Evolutionary conservation across 345 rosid genomes (phyloP).

Genomic region (Hevea brasiliensis): DNA sequence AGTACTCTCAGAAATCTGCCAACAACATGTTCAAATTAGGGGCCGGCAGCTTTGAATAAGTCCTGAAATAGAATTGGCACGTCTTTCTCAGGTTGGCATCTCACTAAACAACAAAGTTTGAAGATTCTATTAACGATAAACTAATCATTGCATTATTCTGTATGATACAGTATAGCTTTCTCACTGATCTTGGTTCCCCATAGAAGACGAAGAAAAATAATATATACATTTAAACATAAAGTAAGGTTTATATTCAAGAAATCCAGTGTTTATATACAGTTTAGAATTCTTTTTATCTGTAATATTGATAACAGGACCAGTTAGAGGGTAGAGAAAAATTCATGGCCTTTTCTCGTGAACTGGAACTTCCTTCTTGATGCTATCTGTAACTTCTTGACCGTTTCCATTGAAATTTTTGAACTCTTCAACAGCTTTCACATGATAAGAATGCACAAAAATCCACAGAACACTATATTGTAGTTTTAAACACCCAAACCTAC

Average conservation of each 20-base stretch:
- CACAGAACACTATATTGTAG: neutral
- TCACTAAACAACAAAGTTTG: neutral
- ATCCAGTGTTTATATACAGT: neutral
- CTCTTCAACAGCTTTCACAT: neutral
- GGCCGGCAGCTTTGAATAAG: constrained; percentile 35
- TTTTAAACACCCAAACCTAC: neutral
- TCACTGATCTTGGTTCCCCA: neutral
- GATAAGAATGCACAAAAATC: neutral
- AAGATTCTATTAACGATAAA: neutral
- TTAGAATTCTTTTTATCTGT: too few species aligned
- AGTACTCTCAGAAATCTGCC: constrained; percentile 19
- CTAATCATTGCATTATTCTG: neutral
- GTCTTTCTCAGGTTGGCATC: neutral
- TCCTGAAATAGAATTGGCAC: neutral
- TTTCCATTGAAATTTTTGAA: neutral
- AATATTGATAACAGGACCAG: neutral
- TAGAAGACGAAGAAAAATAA: neutral
- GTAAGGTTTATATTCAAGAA: neutral
- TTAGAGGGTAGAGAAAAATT: neutral
- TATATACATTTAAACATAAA: too few species aligned
- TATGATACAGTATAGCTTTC: neutral
- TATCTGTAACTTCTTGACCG: neutral
- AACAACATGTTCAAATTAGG: constrained; percentile 3
- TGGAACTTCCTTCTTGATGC: neutral
- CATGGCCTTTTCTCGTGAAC: neutral